A percentile compares a stretch with the other conserved stretches of the same genome.
phyloP scores from a whole-genome alignment of 1,284 basidiomycete species.

The Vanrija humicola region DNA sequence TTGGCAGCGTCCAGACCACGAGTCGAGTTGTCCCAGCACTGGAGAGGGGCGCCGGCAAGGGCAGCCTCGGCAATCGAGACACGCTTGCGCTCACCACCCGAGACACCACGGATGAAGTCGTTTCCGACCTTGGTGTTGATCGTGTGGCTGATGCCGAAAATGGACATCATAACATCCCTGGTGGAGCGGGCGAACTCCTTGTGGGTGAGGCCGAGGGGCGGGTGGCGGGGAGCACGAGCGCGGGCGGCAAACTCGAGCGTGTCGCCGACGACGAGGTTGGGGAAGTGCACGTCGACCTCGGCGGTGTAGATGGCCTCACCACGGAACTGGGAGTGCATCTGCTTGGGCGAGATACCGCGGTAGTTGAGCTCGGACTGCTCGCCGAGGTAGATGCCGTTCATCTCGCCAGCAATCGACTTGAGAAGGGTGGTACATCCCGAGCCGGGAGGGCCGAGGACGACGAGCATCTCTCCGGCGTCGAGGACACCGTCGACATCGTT shows the following conservation, averaged over 20 bases:
- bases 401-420: constrained; percentile 57
- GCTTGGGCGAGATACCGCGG: constrained; percentile 46
- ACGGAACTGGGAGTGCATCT: constrained; percentile 46
- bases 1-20: constrained; percentile 58
- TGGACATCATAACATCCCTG: constrained; percentile 52
- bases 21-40: constrained; percentile 54
- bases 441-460: constrained; percentile 62
- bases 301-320: constrained; percentile 52
- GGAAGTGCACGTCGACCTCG: constrained; percentile 55
- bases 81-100: constrained; percentile 56
- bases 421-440: constrained; percentile 57
- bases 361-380: constrained; percentile 48
- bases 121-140: constrained; percentile 52
- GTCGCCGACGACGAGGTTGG: constrained; percentile 53
- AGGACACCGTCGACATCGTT: constrained; percentile 51
- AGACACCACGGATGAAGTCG: constrained; percentile 53
- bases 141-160: constrained; percentile 55
- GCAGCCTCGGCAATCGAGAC: constrained; percentile 54
- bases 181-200: constrained; percentile 49
- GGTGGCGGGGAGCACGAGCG: constrained; percentile 44
- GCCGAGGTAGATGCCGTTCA: constrained; percentile 52
- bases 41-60: constrained; percentile 42
- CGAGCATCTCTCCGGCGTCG: constrained; percentile 55
- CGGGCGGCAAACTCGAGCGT: constrained; percentile 46
- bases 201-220: constrained; percentile 47